Evolutionary conservation across 2,329 filamentous ascomycete species (phyloP), one percentile per base, ranked within the genome.

Genomic region (Stagonosporopsis chrysanthemi): DNA sequence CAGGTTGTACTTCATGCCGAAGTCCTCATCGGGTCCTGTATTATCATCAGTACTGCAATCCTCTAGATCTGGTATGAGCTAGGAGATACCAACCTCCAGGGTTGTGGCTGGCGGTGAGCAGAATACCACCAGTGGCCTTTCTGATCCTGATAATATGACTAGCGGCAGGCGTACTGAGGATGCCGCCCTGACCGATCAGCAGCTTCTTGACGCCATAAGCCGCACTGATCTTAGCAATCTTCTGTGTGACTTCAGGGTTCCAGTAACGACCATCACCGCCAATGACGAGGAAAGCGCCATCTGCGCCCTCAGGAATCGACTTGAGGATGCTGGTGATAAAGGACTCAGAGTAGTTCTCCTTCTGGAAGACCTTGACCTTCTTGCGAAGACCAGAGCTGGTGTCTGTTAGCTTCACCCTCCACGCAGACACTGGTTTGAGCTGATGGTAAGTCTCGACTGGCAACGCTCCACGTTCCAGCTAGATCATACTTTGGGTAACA

Each of bases 1-100:
- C 58, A 99, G 84, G 84, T 99, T 99, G 86, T 99, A 99, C 83
- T 99, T 99, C 88, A 99, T 99, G 70, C 95, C 95, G 72, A 99
- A 99, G 80, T 99, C 95, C 77, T 95, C 90, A 69, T 87, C 90
- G 61, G 95, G 95, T 48, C 93, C 92, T 96, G 68, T 11, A 3
- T 15, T 17, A 24, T 31, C 11, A 31, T 57, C 23, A 57, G 54
- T 36, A 49, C 12, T 39, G 31, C n/a, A 15, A 7, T 14, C 7
- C 8, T 19, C 6, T 26, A 11, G 19, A 31, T 22, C 8, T 26
- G 4, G 9, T 12, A 14, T 2, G n/a, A 24, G 4, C 17, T 15
- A 15, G 14, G 6, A 14, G 11, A n/a, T 17, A 22, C 50, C 78
- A 82, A 94, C 94, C 95, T 78, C 95, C 95, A 60, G 95, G 93